Evolutionary conservation across 2,329 filamentous ascomycete species (phyloP).

Genomic region (Alternaria alternata): DNA sequence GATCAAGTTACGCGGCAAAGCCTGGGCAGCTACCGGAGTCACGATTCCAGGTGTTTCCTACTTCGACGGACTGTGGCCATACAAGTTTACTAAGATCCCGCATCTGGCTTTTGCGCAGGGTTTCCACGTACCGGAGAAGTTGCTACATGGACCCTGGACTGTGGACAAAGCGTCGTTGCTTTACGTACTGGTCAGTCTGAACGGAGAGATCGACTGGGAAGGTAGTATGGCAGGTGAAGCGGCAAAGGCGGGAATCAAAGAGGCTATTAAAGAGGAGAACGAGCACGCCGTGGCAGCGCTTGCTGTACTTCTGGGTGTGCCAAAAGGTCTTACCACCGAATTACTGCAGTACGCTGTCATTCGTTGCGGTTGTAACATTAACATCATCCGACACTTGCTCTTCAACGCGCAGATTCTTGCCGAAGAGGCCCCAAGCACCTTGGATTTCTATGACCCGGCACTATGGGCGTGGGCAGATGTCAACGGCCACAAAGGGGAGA

Average conservation of each 20-base stretch:
- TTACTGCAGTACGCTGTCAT: slow-evolving; percentile 41
- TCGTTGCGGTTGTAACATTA: slow-evolving; percentile 39
- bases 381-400: slow-evolving; percentile 42
- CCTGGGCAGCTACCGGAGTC: slow-evolving; percentile 42
- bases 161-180: slow-evolving; percentile 41
- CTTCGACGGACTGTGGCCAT: slow-evolving; percentile 44
- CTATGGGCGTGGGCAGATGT: slow-evolving; percentile 47
- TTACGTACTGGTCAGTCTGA: slow-evolving; percentile 46
- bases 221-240: slow-evolving; percentile 45
- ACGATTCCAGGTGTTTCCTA: slow-evolving; percentile 30
- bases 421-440: slow-evolving; percentile 17
- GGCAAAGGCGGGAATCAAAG: slow-evolving; percentile 41
- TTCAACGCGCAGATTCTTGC: slow-evolving; percentile 48
- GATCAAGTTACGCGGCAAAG: slow-evolving; percentile 38
- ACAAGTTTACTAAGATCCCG: slow-evolving; percentile 40
- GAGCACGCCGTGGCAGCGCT: slow-evolving; percentile 47
- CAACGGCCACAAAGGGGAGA: slow-evolving; percentile 35
- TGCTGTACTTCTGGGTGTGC: slow-evolving; percentile 41
- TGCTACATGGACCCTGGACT: slow-evolving; percentile 48
- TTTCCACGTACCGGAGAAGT: slow-evolving; percentile 46
- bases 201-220: slow-evolving; percentile 47
- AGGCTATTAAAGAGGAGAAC: slow-evolving; percentile 38
- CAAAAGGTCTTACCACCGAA: slow-evolving; percentile 39
- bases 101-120: slow-evolving; percentile 44
- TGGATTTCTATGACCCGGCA: slow-evolving; percentile 47